Evolutionary conservation across 441 rosid genomes (phyloP).

Genomic region (Adansonia grandidieri): DNA sequence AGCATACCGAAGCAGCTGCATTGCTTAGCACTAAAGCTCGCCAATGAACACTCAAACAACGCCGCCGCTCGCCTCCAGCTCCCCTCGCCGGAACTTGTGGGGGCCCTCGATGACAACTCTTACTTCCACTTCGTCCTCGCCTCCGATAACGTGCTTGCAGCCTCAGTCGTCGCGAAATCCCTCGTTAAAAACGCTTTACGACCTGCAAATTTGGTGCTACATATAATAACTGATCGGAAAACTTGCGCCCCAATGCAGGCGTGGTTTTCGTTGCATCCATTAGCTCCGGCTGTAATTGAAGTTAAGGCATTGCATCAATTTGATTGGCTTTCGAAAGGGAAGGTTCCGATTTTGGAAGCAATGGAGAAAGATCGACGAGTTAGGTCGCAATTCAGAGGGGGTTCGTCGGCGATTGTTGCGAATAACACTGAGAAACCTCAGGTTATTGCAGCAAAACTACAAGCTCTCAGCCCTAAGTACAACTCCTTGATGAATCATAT

Average conservation of each 20-base stretch:
- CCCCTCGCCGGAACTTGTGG: constrained; percentile 78
- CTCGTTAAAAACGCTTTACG: constrained; percentile 66
- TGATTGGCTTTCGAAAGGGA: constrained; percentile 93
- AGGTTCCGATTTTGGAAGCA: constrained; percentile 88
- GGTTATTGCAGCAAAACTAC: constrained; percentile 85
- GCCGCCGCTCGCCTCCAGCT: constrained; percentile 96
- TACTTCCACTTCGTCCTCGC: constrained; percentile 87
- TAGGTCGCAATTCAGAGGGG: constrained; percentile 88
- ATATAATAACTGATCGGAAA: constrained; percentile 85
- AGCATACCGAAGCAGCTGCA: constrained; percentile 97
- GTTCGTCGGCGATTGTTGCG: constrained; percentile 80
- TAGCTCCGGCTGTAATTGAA: constrained; percentile 79
- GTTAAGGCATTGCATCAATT: constrained; percentile 97
- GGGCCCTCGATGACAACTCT: constrained; percentile 73
- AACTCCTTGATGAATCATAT: constrained; percentile 95
- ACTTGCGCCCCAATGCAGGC: constrained; percentile 97
- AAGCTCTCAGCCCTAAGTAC: constrained; percentile 93
- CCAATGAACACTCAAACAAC: constrained; percentile 85
- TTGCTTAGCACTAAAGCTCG: constrained; percentile 78
- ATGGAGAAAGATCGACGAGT: constrained; percentile 92
- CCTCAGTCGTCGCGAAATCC: constrained; percentile 83
- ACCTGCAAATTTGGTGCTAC: constrained; percentile 74
- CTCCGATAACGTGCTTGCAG: constrained; percentile 88
- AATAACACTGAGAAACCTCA: constrained; percentile 71
- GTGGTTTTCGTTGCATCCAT: constrained; percentile 90